phyloP scores from a whole-genome alignment of 2,329 filamentous ascomycete species.

The Didymella keratinophila region DNA sequence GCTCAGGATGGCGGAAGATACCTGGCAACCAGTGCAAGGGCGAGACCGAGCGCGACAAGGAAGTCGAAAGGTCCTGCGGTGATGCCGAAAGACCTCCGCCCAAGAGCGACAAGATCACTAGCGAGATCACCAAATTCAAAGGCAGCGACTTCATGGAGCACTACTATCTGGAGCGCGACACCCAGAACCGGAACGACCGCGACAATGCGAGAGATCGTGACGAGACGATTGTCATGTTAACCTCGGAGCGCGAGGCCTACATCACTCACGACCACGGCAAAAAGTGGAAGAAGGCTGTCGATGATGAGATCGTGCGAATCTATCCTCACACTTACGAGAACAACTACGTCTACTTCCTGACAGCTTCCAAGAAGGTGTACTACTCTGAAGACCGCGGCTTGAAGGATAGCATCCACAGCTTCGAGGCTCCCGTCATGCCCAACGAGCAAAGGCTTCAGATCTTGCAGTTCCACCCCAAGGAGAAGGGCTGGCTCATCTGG shows the following conservation, averaged over 20 bases:
- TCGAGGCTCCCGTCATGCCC: slow-evolving; percentile 72
- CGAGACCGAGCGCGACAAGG: slow-evolving; percentile 54
- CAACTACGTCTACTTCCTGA: slow-evolving; percentile 87
- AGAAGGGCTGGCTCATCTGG: slow-evolving; percentile 89
- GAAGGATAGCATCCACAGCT: slow-evolving; percentile 70
- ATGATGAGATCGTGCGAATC: slow-evolving; percentile 74
- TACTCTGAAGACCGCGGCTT: slow-evolving; percentile 82
- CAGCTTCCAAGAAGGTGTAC: slow-evolving; percentile 70
- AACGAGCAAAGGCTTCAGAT: slow-evolving; percentile 62
- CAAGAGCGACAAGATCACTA: slow-evolving; percentile 71
- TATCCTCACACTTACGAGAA: slow-evolving; percentile 82
- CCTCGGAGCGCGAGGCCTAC: slow-evolving; percentile 67
- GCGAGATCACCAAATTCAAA: slow-evolving; percentile 69
- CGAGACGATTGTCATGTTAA: slow-evolving; percentile 75
- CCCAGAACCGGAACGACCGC: slow-evolving; percentile 75
- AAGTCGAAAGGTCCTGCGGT: slow-evolving; percentile 76
- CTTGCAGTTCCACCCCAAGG: slow-evolving; percentile 81
- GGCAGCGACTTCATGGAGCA: slow-evolving; percentile 64
- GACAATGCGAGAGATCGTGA: slow-evolving; percentile 68
- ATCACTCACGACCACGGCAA: slow-evolving; percentile 89
- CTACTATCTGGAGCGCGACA: slow-evolving; percentile 79
- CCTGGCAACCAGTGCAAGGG: slow-evolving; percentile 66
- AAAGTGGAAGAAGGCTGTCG: slow-evolving; percentile 77
- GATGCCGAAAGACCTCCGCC: slow-evolving; percentile 63
- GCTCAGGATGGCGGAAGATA: slow-evolving; percentile 91